Evolutionary conservation across 2,329 filamentous ascomycete species (phyloP), one percentile per base, ranked within the genome.

Genomic region (Cryphonectria naterciae): DNA sequence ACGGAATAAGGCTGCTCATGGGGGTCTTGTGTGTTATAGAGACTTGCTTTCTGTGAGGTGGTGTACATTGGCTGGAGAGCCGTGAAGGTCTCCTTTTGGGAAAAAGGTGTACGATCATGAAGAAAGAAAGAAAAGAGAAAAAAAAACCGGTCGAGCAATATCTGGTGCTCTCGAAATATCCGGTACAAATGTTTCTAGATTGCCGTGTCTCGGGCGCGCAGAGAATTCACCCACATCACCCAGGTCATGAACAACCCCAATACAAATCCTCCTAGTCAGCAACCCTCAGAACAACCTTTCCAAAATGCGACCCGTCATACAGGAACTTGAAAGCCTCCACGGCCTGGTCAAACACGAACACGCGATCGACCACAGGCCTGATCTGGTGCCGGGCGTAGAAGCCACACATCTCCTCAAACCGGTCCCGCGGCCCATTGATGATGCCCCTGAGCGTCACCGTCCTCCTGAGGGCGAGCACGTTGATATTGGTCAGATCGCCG

Each of bases 371-470:
- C 0, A 84, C 80, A 0, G 83, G 83, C 32, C 73, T 79, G 58
- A 85, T 81, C 68, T 75, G 65, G 54, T 81, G 77, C 60, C 77
- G 70, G 43, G 81, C 77, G 68, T 83, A 82, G 41, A 81, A 73
- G 6, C 41, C 67, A 35, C 64, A 68, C 39, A 70, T 52, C 52
- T 73, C 72, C 65, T 73, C 65, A 11, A 73, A 86, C 56, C 84
- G 80, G 73, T 88, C 86, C 73, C 83, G 84, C 0, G 88, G 87
- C 0, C 88, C 88, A 75, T 90, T 89, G 41, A 89, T 73, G 10
- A 90, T 86, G 0, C 88, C 79, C 74, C 81, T 83, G 67, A 81
- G 73, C 15, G 80, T 82, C 49, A 80, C 79, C 67, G 83, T 81
- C 49, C 79, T 73, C 58, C 75, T 73, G 4, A 80, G 69, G 10